These are phyloP conservation scores for Flaveria robusta DNA, from an alignment of 129 eudicot genomes.

Conservation along the genomic window DNA sequence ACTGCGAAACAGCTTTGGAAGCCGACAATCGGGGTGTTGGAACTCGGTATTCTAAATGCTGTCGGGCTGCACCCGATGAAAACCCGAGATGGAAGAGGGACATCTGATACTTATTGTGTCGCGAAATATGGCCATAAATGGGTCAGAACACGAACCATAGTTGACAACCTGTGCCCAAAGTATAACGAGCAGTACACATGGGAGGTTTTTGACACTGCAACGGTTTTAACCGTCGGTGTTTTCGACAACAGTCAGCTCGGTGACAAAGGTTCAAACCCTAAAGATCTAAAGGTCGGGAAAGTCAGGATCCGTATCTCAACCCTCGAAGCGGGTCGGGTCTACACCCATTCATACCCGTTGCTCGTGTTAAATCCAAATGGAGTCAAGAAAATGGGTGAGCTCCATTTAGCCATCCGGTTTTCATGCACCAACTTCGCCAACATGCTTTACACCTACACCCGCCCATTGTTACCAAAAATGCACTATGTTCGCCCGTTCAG, in stretches of 20 bases:
- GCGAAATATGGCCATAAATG: conserved; percentile 96
- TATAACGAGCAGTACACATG: conserved; percentile 95
- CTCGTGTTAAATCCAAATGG: conserved; percentile 88
- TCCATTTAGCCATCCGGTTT: conserved; percentile 84
- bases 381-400: conserved; percentile 94
- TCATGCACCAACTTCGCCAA: conserved; percentile 85
- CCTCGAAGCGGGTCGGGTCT: conserved; percentile 85
- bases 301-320: conserved; percentile 90
- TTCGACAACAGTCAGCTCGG: conserved; percentile 86
- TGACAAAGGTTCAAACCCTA: conserved; percentile 61
- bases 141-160: conserved; percentile 87
- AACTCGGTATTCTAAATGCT: conserved; percentile 84
- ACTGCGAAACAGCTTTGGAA: conserved; percentile 97
- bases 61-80: conserved; percentile 96
- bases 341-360: conserved; percentile 92
- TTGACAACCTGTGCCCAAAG: conserved; percentile 74
- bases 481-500: conserved; percentile 86
- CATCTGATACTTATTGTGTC: conserved; percentile 93
- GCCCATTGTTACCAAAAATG: conserved; percentile 89
- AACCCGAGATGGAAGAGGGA: conserved; percentile 84
- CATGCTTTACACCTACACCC: conserved; percentile 77
- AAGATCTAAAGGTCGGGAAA: conserved; percentile 79
- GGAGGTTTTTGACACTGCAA: conserved; percentile 96
- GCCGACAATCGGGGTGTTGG: conserved; percentile 81
- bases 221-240: conserved; percentile 86